Evolutionary conservation across 106 monocot species (phyloP).

Genomic region (Chionographis japonica): DNA sequence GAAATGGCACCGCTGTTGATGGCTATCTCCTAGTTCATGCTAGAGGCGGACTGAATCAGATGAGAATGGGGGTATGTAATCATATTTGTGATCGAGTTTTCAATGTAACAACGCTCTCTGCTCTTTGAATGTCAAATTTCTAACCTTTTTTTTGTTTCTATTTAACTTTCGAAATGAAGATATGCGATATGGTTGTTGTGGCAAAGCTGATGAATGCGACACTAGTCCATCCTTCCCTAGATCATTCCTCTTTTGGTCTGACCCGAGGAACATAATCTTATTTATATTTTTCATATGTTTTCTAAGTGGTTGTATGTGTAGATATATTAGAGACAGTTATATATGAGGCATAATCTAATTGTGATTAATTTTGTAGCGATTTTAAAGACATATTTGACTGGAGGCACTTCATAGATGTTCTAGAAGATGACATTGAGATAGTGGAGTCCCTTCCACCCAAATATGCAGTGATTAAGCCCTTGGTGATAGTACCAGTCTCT

Average conservation of each 20-base stretch:
- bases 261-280: slow-evolving; percentile 36
- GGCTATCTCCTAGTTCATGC: slow-evolving; percentile 73
- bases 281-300: background rate
- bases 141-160: background rate
- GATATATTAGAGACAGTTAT: too few relatives aligned
- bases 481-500: slow-evolving; percentile 41
- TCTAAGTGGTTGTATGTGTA: too few relatives aligned
- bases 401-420: slow-evolving; percentile 40
- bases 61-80: slow-evolving; percentile 72
- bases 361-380: slow-evolving; percentile 27
- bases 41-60: slow-evolving; percentile 92
- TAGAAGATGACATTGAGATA: slow-evolving; percentile 49
- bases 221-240: slow-evolving; percentile 54
- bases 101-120: too few relatives aligned
- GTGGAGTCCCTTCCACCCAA: slow-evolving; percentile 46
- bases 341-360: too few relatives aligned
- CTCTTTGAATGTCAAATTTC: background rate
- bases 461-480: slow-evolving; percentile 16
- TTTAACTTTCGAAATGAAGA: slow-evolving; percentile 20
- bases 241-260: slow-evolving; percentile 74
- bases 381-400: slow-evolving; percentile 70
- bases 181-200: slow-evolving; percentile 67
- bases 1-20: slow-evolving; percentile 16
- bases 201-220: slow-evolving; percentile 69
- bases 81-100: background rate